phyloP scores from a whole-genome alignment of 2,329 filamentous ascomycete species.

The Emmonsiellopsis sp. region DNA sequence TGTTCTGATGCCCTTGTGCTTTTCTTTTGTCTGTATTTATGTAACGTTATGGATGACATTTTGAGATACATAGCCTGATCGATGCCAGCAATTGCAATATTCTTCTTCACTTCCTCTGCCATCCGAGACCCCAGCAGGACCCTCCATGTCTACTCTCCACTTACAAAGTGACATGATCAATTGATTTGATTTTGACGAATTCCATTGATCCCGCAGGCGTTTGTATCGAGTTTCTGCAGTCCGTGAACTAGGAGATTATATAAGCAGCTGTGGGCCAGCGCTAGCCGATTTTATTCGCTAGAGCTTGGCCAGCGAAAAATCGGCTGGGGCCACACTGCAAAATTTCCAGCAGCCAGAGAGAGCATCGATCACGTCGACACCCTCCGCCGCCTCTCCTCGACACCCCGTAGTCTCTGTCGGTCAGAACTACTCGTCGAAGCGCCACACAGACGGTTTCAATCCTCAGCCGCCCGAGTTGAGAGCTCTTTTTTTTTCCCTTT shows the following conservation, averaged over 20 bases:
- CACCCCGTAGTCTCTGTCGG: neutral
- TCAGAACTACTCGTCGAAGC: no score
- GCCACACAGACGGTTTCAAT: no score
- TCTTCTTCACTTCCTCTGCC: no score
- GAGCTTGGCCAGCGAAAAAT: neutral
- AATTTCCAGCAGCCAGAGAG: neutral
- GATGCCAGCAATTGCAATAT: no score
- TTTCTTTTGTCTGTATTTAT: neutral
- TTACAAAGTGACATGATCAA: no score
- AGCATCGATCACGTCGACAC: neutral
- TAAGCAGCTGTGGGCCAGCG: neutral
- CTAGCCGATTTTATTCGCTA: neutral
- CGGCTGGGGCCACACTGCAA: constrained; percentile 1
- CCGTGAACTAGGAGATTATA: neutral
- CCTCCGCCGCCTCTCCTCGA: neutral
- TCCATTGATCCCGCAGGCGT: no score
- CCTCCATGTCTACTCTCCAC: no score
- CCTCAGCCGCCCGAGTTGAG: no score
- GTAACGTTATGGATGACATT: no score
- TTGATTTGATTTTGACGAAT: no score
- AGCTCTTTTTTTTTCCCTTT: constrained; percentile 6
- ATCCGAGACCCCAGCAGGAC: no score
- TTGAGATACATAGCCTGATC: no score
- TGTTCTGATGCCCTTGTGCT: neutral
- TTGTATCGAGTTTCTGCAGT: neutral